Base-by-base conservation (phyloP, 1,284 basidiomycete genomes). In the Farysia itapuensis region DNA sequence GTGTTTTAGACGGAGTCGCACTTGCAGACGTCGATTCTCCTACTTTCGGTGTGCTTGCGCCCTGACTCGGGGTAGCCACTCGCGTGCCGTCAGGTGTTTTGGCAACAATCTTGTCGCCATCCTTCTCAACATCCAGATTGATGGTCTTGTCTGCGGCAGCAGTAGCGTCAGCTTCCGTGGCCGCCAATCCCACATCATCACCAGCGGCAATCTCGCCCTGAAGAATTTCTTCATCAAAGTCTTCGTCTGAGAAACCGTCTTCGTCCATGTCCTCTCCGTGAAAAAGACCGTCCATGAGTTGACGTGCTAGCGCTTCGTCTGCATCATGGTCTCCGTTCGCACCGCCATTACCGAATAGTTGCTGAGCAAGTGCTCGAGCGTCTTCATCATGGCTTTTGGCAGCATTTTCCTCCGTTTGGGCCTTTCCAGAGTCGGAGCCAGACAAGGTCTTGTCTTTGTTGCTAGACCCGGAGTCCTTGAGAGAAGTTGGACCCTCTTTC, bases 11-110 rank as follows among this genome's bases (percentile, higher is more conserved):
- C 2, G 61, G 52, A 43, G 52, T 53, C 2, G 36, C 21, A 13
- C 47, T 43, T 13, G 64, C 46, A n/a, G 48, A 35, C 25, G 40
- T 25, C 82, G 78, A 2, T 12, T 59, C 46, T 2, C 44, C 31
- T 12, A 59, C 33, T 38, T 66, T 40, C 25, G 67, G 40, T 13
- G 58, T 57, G 21, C 48, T 35, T 5, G 45, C 18, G 4, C 58
- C 63, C 14, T 45, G 80, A 66, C 82, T 85, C 0, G 94, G 94
- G 5, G 94, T 97, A 2, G 88, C 85, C 24, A 98, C 85, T 16
- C 91, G 84, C 0, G 93, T 96, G 1, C 94, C 94, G 53, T 96
- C 90, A 0, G 94, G 92, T 0, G 94, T 97, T 77, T 95, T 90
- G 8, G 91, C 93, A 71, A 92, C 90, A 7, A 97, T 84, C 72